Evolutionary conservation across 2,329 filamentous ascomycete species (phyloP), one percentile per base, ranked within the genome.

Genomic region (Aspergillus phoenicis): DNA sequence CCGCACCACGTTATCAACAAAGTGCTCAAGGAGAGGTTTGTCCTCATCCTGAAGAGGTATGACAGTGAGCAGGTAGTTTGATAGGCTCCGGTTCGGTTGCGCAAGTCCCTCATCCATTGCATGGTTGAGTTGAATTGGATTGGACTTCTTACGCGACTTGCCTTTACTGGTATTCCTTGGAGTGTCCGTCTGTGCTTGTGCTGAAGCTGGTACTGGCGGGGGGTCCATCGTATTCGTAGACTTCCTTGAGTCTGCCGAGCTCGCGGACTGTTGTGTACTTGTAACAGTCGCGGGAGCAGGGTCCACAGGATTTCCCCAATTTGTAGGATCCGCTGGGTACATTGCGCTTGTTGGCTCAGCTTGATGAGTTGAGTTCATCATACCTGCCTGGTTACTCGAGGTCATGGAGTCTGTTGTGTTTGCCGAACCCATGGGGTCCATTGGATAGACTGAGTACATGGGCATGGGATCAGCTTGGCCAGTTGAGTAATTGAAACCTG

Each of bases 1-100:
- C 39, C 91, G 91, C 57, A 96, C 82, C 30, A 98, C 93, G 63
- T 89, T 89, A 67, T 92, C 87, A 65, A 97, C 84, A 75, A 98
- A 97, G 78, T 98, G 93, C 64, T 95, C 89, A 56, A 98, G 83
- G 30, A 98, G 82, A 55, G 88, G 87, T 75, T 92, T 89, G 78
- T 98, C 95, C 71, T 86, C 86, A 66, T 97, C 93, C 59, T 96
- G 90, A 11, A 97, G 87, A 66, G 58, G 26, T 5, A 63, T 48
- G 22, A 54, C 39, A 11, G 47, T 36, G n/a, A 55, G 57, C 3
- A 62, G 11, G 38, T 36, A 53, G 17, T 39, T 41, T 1, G 60
- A 59, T 17, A 62, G 33, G 8, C 57, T 39, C 20, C 47, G 43
- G 13, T 41, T 58, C 5, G 36, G 24, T 39, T 58, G 54, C 28